Evolutionary conservation across 2,329 filamentous ascomycete species (phyloP).

Genomic region (Trichoderma breve): DNA sequence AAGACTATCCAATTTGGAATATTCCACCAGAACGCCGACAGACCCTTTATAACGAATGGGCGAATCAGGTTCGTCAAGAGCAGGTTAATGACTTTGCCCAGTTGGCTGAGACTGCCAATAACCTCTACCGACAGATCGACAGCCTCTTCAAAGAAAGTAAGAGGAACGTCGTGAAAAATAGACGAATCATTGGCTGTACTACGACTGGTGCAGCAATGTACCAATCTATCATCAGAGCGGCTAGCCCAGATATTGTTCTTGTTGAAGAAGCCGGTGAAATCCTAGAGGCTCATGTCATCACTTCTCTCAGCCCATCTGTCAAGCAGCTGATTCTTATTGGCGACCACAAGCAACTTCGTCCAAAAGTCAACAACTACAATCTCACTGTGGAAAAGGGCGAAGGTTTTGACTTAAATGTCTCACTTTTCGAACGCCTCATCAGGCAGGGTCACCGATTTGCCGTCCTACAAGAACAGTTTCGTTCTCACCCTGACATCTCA

Average conservation of each 20-base stretch:
- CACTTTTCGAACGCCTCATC: slow-evolving; percentile 68
- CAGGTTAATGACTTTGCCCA: slow-evolving; percentile 41
- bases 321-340: slow-evolving; percentile 69
- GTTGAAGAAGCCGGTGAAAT: slow-evolving; percentile 75
- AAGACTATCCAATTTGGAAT: slow-evolving; percentile 49
- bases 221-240: slow-evolving; percentile 50
- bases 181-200: slow-evolving; percentile 66
- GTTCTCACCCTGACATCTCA: slow-evolving; percentile 69
- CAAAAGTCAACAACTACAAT: slow-evolving; percentile 61
- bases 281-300: slow-evolving; percentile 61
- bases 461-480: slow-evolving; percentile 60
- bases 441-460: slow-evolving; percentile 51
- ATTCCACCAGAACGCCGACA: slow-evolving; percentile 41
- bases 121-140: slow-evolving; percentile 40
- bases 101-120: slow-evolving; percentile 42
- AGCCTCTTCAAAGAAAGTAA: slow-evolving; percentile 45
- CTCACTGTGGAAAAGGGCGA: slow-evolving; percentile 62
- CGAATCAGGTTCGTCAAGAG: slow-evolving; percentile 48
- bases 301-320: slow-evolving; percentile 53
- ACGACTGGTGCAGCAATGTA: slow-evolving; percentile 69
- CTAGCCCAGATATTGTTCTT: slow-evolving; percentile 58
- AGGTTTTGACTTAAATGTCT: slow-evolving; percentile 65
- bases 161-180: slow-evolving; percentile 46
- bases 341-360: slow-evolving; percentile 70
- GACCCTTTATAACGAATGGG: slow-evolving; percentile 43